Base-by-base conservation (phyloP, 2,329 filamentous ascomycete genomes). In the Phialemonium atrogriseum region DNA sequence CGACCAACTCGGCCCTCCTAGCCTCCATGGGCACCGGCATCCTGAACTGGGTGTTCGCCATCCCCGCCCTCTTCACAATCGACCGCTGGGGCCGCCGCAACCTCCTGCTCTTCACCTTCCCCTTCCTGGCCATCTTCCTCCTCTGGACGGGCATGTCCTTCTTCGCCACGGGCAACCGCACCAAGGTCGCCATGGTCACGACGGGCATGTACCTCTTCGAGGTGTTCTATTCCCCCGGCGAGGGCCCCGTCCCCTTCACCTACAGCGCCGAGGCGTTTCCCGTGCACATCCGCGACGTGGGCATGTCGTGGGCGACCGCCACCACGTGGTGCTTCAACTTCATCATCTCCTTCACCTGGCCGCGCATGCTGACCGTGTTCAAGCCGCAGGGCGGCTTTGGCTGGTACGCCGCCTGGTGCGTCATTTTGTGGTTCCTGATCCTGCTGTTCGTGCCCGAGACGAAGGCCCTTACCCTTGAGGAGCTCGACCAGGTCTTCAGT, bases 211-310 rank as follows among this genome's bases (percentile, higher is more conserved):
- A 69, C 40, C 49, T 69, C 10, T 72, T 63, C 35, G 63, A 54
- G 29, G 50, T 66, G n/a, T 62, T 70, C 10, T 71, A 72, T 50
- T 68, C 64, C 2, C 73, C 74, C 1, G 77, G 77, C 22, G 75
- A 76, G 47, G 77, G 77, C 0, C 62, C 62, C 5, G 75, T 80
- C 0, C 75, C 77, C 0, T 80, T 80, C 45, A 78, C 73, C 0
- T 80, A 80, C 49, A 77, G 73, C 0, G 75, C 77, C 14, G 77
- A 81, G 49, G 76, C 73, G 2, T 80, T 79, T 44, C 76, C 76
- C 5, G 56, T 79, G 3, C 77, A 78, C 39, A 68, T 79, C 23
- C 69, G 76, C 11, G 64, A 70, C 3, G 60, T 76, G 28, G 74
- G 73, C 23, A 79, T 79, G 74, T 70, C 70, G 1, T 55, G 77